Conservation (phyloP, 2,329 filamentous ascomycete genomes). For the Fusarium solani-melongenae region DNA sequence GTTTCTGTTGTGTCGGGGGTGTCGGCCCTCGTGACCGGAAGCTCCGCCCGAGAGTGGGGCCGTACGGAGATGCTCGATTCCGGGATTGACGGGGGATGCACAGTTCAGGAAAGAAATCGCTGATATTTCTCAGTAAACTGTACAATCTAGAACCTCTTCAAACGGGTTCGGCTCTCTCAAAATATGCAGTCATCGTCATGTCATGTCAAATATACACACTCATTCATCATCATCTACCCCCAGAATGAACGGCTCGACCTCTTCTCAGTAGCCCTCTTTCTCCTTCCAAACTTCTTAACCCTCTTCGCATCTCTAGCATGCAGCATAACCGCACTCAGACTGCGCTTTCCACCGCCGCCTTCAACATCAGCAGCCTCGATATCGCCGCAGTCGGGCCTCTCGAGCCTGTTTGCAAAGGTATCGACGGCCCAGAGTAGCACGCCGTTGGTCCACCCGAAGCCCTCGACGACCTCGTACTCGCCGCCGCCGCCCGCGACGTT, state of each 20-base stretch:
- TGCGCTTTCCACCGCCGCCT: constrained; percentile 41
- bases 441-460: constrained; percentile 78
- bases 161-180: neutral
- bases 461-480: constrained; percentile 76
- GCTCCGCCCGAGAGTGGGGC: constrained; percentile 7
- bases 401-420: constrained; percentile 66
- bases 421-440: constrained; percentile 75
- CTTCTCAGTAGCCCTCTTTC: constrained; percentile 30
- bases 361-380: constrained; percentile 55
- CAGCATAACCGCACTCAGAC: constrained; percentile 58
- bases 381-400: constrained; percentile 66
- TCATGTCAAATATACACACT: neutral
- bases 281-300: constrained; percentile 59
- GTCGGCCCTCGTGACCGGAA: neutral
- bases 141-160: neutral
- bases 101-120: neutral
- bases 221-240: constrained; percentile 4
- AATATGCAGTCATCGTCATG: neutral
- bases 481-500: constrained; percentile 73
- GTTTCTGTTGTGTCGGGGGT: neutral
- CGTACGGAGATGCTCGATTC: neutral
- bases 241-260: constrained; percentile 27
- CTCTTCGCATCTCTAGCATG: constrained; percentile 57
- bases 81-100: neutral
- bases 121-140: neutral